Evolutionary conservation across 768 basidiomycete species (phyloP).

Genomic region (Peribolospora baueri): DNA sequence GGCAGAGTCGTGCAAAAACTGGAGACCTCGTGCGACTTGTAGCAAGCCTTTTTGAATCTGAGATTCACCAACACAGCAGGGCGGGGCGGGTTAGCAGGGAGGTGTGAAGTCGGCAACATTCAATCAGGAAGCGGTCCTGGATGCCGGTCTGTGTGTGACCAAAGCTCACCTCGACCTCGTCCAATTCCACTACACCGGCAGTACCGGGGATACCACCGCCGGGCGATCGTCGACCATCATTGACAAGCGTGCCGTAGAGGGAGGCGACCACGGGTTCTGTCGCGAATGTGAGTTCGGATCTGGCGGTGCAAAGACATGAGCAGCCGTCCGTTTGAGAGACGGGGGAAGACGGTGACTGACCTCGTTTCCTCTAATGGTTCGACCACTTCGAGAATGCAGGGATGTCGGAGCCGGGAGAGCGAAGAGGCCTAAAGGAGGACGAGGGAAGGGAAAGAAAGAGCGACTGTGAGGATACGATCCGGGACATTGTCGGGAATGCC

Average conservation of each 20-base stretch:
- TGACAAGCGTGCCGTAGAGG: too few species aligned
- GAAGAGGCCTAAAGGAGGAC: slow-evolving; percentile 41
- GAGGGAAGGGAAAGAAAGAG: neutral
- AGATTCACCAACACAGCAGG: neutral
- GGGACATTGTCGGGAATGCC: slow-evolving; percentile 17
- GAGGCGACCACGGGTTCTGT: slow-evolving; percentile 74
- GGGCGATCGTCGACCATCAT: slow-evolving; percentile 17
- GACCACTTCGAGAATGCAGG: slow-evolving; percentile 87
- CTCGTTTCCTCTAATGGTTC: slow-evolving; percentile 89
- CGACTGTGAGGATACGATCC: neutral
- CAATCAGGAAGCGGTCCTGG: too few species aligned
- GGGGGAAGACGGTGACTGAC: neutral
- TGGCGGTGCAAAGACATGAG: neutral
- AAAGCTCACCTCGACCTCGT: slow-evolving; percentile 67
- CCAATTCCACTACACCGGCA: slow-evolving; percentile 28
- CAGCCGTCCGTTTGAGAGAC: neutral
- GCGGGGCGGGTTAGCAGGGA: neutral
- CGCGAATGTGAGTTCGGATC: slow-evolving; percentile 62
- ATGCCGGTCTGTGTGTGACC: neutral
- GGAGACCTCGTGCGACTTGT: slow-evolving; percentile 33
- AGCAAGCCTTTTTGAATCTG: slow-evolving; percentile 90
- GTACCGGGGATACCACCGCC: too few species aligned
- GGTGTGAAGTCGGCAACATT: neutral
- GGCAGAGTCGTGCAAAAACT: slow-evolving; percentile 74
- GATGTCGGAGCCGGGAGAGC: slow-evolving; percentile 64